Percentiles rank a stretch among this genome's conserved stretches.
Conservation (phyloP, 805 yeast genomes). For the Nakazawaea holstii region DNA sequence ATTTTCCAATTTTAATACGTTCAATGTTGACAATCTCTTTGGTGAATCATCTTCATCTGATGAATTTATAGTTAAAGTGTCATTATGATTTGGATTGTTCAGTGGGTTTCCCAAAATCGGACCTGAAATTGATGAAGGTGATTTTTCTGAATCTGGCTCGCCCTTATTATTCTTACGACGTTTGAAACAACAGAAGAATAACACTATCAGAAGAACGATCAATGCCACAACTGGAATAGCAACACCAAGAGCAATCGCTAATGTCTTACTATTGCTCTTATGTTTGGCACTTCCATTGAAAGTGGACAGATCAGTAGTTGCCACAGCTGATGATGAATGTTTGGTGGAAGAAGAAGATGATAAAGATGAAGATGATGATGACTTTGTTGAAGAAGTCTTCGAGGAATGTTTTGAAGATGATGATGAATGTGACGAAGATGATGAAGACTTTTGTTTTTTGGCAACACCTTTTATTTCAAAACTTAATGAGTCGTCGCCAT, state of each 20-base stretch:
- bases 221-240: slow-evolving; percentile 63
- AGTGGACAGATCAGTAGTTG: slow-evolving; percentile 8
- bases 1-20: slow-evolving; percentile 46
- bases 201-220: slow-evolving; percentile 37
- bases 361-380: slow-evolving; percentile 22
- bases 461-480: slow-evolving; percentile 53
- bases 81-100: slow-evolving; percentile 14
- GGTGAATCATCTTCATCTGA: slow-evolving; percentile 13
- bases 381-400: background rate
- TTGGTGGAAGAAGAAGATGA: too few relatives aligned
- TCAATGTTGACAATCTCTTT: slow-evolving; percentile 41
- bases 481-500: slow-evolving; percentile 27
- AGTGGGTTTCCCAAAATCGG: slow-evolving; percentile 31
- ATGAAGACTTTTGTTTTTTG: slow-evolving; percentile 18
- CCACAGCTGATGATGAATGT: slow-evolving; percentile 23
- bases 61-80: slow-evolving; percentile 12
- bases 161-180: slow-evolving; percentile 33
- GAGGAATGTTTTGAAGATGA: slow-evolving; percentile 18
- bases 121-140: slow-evolving; percentile 28
- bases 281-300: slow-evolving; percentile 10
- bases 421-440: slow-evolving; percentile 26
- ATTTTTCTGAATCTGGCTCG: slow-evolving; percentile 22
- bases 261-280: slow-evolving; percentile 36
- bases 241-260: slow-evolving; percentile 92
- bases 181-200: slow-evolving; percentile 55